These are phyloP conservation scores for Ascochyta koolunga DNA, from an alignment of 2,329 filamentous ascomycete genomes.

Conservation along the genomic window DNA sequence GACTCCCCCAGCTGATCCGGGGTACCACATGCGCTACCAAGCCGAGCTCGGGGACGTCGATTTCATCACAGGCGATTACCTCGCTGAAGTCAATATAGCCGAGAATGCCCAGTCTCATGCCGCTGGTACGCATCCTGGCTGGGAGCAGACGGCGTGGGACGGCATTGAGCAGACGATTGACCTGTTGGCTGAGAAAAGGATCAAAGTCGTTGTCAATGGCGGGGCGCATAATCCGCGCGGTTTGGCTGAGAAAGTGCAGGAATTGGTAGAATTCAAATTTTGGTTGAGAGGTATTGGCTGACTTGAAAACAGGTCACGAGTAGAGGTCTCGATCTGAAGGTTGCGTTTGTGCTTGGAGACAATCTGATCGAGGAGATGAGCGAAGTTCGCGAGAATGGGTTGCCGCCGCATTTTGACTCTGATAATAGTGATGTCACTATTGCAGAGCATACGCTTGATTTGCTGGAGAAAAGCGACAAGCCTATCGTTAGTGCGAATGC, in stretches of 20 bases:
- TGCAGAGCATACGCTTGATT: constrained; percentile 47
- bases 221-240: constrained; percentile 62
- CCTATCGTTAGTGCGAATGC: constrained; percentile 56
- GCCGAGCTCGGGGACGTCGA: constrained; percentile 47
- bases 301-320: constrained; percentile 36
- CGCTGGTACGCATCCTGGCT: constrained; percentile 51
- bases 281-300: not conserved
- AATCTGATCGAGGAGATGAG: constrained; percentile 49
- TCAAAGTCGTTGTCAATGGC: constrained; percentile 64
- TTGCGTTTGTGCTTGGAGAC: constrained; percentile 56
- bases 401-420: constrained; percentile 52
- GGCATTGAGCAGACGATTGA: constrained; percentile 55
- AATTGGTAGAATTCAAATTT: constrained; percentile 38
- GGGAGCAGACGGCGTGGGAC: constrained; percentile 57
- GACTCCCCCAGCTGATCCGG: constrained; percentile 40
- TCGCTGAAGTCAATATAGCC: constrained; percentile 55
- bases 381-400: constrained; percentile 39
- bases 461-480: constrained; percentile 46
- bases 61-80: constrained; percentile 52
- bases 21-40: constrained; percentile 46
- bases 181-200: constrained; percentile 55
- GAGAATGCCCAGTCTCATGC: constrained; percentile 53
- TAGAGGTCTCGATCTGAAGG: constrained; percentile 46
- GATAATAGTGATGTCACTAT: constrained; percentile 46
- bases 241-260: constrained; percentile 54